These are phyloP conservation scores for Gloeostereum incarnatum DNA, from an alignment of 768 basidiomycete genomes.

Conservation along the genomic window DNA sequence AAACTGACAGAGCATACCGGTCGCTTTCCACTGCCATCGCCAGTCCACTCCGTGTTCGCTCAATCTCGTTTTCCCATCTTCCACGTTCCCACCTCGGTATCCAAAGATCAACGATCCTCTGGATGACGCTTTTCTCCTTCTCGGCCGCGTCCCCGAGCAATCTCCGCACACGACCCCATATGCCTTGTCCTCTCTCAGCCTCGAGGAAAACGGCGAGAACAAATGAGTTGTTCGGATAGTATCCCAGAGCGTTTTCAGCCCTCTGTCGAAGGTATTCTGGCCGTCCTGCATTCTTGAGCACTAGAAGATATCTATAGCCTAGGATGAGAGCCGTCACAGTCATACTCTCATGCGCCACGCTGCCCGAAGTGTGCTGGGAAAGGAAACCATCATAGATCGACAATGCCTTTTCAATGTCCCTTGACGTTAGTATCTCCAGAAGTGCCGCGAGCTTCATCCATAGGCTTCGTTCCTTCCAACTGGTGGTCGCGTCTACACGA, in stretches of 20 bases:
- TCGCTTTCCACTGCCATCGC: conserved; percentile 54
- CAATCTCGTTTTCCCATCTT: conserved; percentile 60
- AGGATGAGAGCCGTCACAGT: conserved; percentile 45
- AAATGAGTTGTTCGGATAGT: conserved; percentile 63
- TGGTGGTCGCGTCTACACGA: conserved; percentile 15
- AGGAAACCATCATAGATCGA: conserved; percentile 31
- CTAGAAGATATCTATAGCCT: conserved; percentile 48
- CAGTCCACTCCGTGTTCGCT: conserved; percentile 60
- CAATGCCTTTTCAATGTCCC: conserved; percentile 29
- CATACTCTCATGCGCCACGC: conserved; percentile 41
- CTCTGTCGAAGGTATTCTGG: conserved; percentile 51
- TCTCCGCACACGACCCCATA: conserved; percentile 65
- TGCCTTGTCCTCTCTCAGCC: conserved; percentile 64
- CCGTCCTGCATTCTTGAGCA: conserved; percentile 47
- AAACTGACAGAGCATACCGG: conserved; percentile 33
- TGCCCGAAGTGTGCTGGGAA: conserved; percentile 14
- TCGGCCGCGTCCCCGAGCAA: conserved; percentile 39
- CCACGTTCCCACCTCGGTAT: conserved; percentile 71
- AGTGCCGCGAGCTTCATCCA: conserved; percentile 63
- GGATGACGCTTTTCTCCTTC: conserved; percentile 43
- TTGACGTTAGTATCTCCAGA: conserved; percentile 48
- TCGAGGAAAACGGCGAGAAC: conserved; percentile 70
- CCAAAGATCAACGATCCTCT: conserved; percentile 68
- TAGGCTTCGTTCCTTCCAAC: conserved; percentile 50
- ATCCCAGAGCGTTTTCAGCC: conserved; percentile 40